phyloP scores from a whole-genome alignment of 805 yeast species.

The Cyberlindnera xylosilytica region DNA sequence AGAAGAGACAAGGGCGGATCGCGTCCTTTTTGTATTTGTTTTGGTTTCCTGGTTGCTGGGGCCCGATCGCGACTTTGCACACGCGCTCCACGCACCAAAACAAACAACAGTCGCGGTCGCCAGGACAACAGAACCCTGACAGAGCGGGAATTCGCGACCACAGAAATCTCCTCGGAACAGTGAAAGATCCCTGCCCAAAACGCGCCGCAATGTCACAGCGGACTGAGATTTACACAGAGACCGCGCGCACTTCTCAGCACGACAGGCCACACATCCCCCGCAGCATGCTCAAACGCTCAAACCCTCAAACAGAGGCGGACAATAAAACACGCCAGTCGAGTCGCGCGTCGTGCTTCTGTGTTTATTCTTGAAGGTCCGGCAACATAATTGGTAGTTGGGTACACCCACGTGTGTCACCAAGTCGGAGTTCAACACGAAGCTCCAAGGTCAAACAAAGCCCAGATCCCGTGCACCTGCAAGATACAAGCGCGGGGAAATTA shows the following conservation, averaged over 20 bases:
- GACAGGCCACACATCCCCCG: background rate
- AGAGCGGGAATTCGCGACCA: too few relatives aligned
- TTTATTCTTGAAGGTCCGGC: too few relatives aligned
- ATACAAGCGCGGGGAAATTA: too few relatives aligned
- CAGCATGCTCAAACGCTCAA: too few relatives aligned
- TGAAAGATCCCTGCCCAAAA: background rate
- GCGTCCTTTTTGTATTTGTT: constrained; percentile 17
- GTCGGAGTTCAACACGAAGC: too few relatives aligned
- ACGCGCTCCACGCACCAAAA: constrained; percentile 5
- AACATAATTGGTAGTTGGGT: too few relatives aligned
- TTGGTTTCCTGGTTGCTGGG: constrained; percentile 11
- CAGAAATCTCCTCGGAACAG: too few relatives aligned
- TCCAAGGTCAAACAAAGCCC: too few relatives aligned
- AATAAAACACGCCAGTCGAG: background rate
- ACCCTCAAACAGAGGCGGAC: background rate
- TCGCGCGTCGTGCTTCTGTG: too few relatives aligned
- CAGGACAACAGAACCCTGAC: too few relatives aligned
- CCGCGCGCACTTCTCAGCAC: constrained; percentile 2
- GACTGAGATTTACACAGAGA: constrained; percentile 6
- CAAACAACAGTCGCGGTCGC: constrained; percentile 8
- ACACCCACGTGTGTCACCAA: too few relatives aligned
- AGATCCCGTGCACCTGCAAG: too few relatives aligned
- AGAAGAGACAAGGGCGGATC: constrained; percentile 7
- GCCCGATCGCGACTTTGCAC: background rate
- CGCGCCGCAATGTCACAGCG: constrained; percentile 4